A percentile compares a stretch with the other conserved stretches of the same genome.
Conservation (phyloP, 139 green algal species). For the Nannochloris sp. region DNA sequence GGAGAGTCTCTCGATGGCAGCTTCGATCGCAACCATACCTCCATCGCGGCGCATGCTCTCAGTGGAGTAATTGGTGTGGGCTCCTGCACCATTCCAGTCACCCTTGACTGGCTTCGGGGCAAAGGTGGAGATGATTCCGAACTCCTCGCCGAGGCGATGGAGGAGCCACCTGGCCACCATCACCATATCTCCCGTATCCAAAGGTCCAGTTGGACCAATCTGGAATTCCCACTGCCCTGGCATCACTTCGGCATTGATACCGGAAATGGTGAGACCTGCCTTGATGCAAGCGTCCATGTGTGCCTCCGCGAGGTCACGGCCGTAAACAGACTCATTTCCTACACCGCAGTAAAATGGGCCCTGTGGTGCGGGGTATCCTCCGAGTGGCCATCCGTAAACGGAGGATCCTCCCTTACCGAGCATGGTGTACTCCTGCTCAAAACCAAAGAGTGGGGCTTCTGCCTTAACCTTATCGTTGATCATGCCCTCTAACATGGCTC, state of each 20-base stretch:
- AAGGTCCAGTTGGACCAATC: constrained; percentile 69
- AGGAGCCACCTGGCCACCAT: constrained; percentile 72
- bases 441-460: constrained; percentile 66
- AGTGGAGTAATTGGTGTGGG: constrained; percentile 90
- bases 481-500: constrained; percentile 57
- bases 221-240: constrained; percentile 91
- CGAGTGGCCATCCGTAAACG: constrained; percentile 69
- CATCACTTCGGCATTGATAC: constrained; percentile 89
- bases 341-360: constrained; percentile 86
- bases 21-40: constrained; percentile 73
- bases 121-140: constrained; percentile 62
- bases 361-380: constrained; percentile 80
- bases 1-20: constrained; percentile 70
- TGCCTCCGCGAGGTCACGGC: constrained; percentile 70
- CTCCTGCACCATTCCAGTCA: constrained; percentile 79
- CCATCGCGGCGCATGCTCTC: constrained; percentile 67
- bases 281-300: constrained; percentile 82
- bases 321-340: constrained; percentile 66
- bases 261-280: constrained; percentile 65
- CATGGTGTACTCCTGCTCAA: constrained; percentile 93
- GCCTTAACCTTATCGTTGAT: constrained; percentile 56
- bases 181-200: constrained; percentile 70
- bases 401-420: constrained; percentile 35
- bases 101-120: constrained; percentile 81
- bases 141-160: constrained; percentile 71